Evolutionary conservation across 2,329 filamentous ascomycete genomes (phyloP).

Genomic region (Fusarium setosum): DNA sequence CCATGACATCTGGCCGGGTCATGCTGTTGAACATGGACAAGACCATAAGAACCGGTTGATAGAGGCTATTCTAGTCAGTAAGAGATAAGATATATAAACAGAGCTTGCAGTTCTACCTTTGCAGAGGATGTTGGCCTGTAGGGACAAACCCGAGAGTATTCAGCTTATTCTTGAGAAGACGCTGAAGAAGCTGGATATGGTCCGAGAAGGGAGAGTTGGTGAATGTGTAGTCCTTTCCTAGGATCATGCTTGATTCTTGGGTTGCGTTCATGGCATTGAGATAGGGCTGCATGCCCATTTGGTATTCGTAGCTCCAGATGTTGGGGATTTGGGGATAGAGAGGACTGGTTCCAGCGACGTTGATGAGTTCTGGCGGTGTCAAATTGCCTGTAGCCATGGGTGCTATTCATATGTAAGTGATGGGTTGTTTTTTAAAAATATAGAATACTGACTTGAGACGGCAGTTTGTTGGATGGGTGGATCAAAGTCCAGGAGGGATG

Average conservation of each 20-base stretch:
- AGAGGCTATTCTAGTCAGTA: constrained; percentile 27
- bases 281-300: constrained; percentile 45
- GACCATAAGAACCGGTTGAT: constrained; percentile 46
- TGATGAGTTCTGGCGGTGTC: constrained; percentile 12
- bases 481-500: constrained; percentile 8
- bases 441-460: no score
- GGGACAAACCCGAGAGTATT: constrained; percentile 26
- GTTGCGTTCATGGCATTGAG: constrained; percentile 39
- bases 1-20: constrained; percentile 49
- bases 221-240: constrained; percentile 39
- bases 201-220: constrained; percentile 48
- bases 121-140: constrained; percentile 10
- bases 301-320: constrained; percentile 47
- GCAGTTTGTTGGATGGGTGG: background rate
- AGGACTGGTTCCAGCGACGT: constrained; percentile 14
- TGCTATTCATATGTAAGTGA: background rate
- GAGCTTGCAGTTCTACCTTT: constrained; percentile 22
- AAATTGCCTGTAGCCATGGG: background rate
- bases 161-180: constrained; percentile 40
- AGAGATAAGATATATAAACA: rapidly evolving
- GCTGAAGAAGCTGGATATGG: constrained; percentile 43
- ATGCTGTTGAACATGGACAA: constrained; percentile 50
- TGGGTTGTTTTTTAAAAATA: rapidly evolving
- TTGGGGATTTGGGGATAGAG: constrained; percentile 43
- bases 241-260: constrained; percentile 29